phyloP scores from a whole-genome alignment of 257 asterid genomes.

The Przewalskia tangutica region DNA sequence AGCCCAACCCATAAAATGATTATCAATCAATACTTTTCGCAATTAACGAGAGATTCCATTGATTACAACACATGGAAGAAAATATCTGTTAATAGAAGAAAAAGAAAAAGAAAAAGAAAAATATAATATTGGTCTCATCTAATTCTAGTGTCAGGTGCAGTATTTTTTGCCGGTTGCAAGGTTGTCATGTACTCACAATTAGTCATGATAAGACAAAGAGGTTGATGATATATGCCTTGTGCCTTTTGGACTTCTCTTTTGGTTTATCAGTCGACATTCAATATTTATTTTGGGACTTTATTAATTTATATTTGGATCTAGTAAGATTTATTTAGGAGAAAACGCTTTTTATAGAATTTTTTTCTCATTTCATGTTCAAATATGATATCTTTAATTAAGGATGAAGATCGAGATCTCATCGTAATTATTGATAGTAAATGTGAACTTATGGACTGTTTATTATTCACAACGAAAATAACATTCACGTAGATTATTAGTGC shows the following conservation, averaged over 20 bases:
- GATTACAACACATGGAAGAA: not conserved
- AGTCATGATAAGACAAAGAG: not conserved
- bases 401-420: no score
- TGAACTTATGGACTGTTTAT: not conserved
- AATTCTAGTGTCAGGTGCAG: not conserved
- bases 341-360: no score
- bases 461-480: not conserved
- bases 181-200: not conserved
- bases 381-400: no score
- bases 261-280: not conserved
- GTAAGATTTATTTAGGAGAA: no score
- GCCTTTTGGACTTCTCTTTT: not conserved
- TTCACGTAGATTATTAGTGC: not conserved
- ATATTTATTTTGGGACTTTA: no score
- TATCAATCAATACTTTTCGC: not conserved
- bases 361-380: no score
- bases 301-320: no score
- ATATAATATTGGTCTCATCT: not conserved
- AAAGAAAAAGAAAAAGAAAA: not conserved
- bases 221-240: not conserved
- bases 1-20: no score
- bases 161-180: not conserved
- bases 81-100: not conserved
- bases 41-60: not conserved
- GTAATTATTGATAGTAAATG: no score